phyloP scores from a whole-genome alignment of 805 yeast species.

The Cyberlindnera saturnus region DNA sequence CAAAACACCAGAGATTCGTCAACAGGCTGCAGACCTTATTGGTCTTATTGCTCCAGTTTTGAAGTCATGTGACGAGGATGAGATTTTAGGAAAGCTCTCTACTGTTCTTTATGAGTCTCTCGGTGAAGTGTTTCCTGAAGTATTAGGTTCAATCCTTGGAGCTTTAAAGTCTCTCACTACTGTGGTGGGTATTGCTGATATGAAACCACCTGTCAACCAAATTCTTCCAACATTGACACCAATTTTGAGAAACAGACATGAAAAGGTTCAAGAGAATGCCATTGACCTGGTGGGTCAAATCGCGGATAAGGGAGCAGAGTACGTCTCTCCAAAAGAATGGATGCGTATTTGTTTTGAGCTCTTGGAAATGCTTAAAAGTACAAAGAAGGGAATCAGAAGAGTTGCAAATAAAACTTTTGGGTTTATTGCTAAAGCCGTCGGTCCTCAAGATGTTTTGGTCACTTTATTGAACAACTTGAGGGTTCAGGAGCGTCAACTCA shows the following conservation, averaged over 20 bases:
- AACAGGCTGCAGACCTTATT: conserved; percentile 79
- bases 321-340: conserved; percentile 92
- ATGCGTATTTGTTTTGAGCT: conserved; percentile 91
- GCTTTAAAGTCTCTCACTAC: conserved; percentile 63
- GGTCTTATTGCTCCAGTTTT: conserved; percentile 61
- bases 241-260: conserved; percentile 82
- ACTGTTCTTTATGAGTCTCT: conserved; percentile 80
- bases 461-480: conserved; percentile 77
- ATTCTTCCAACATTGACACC: conserved; percentile 87
- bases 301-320: conserved; percentile 74
- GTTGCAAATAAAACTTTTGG: conserved; percentile 93
- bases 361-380: conserved; percentile 80
- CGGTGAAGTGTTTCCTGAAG: conserved; percentile 94
- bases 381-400: conserved; percentile 66
- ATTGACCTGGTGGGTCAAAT: conserved; percentile 76
- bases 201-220: conserved; percentile 80
- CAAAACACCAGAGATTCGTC: conserved; percentile 64
- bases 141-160: conserved; percentile 74
- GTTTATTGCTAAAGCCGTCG: conserved; percentile 81
- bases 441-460: conserved; percentile 90
- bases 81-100: conserved; percentile 59
- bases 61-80: conserved; percentile 56
- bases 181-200: conserved; percentile 48
- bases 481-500: conserved; percentile 91
- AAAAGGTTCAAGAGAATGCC: conserved; percentile 81